A percentile compares a stretch with the other conserved stretches of the same genome.
Evolutionary conservation across 306 rosid genomes (phyloP).

Genomic region (Prunus persica): Prunus_persica_NCBIv2 NC_034009.1:31284001-31284500

Average conservation of each 20-base stretch:
- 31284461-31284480: slow-evolving; percentile 10
- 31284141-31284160: slow-evolving; percentile 70
- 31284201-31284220: slow-evolving; percentile 78
- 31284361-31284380: slow-evolving; percentile 63
- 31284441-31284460: background rate
- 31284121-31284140: slow-evolving; percentile 46
- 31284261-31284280: slow-evolving; percentile 60
- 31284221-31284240: slow-evolving; percentile 85
- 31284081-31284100: slow-evolving; percentile 83
- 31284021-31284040: slow-evolving; percentile 41
- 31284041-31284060: slow-evolving; percentile 59
- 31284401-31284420: background rate
- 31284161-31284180: slow-evolving; percentile 75
- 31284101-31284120: slow-evolving; percentile 52
- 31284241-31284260: slow-evolving; percentile 41
- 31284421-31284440: background rate
- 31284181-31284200: slow-evolving; percentile 83
- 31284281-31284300: slow-evolving; percentile 30
- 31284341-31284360: slow-evolving; percentile 26
- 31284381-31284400: background rate
- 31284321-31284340: slow-evolving; percentile 33
- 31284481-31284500: slow-evolving; percentile 9
- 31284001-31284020: slow-evolving; percentile 15
- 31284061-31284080: slow-evolving; percentile 66
- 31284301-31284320: slow-evolving; percentile 26